Conservation (phyloP, 108 stramenopile species). For the Fistulifera pelliculosa region DNA sequence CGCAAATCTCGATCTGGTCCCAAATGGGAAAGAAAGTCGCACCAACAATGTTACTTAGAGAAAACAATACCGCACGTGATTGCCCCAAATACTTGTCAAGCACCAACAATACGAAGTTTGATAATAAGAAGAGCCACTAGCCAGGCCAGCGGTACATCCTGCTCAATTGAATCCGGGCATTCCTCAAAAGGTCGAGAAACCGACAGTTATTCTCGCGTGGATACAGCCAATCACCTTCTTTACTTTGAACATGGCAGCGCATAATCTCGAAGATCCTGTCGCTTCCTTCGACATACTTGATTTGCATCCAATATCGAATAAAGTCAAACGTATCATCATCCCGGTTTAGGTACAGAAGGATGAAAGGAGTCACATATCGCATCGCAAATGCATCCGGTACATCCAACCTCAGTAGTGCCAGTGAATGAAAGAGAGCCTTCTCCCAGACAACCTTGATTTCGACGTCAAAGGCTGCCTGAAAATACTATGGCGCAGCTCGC, state of each 20-base stretch:
- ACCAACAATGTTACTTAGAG: no score
- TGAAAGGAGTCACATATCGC: neutral
- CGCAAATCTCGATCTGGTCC: no score
- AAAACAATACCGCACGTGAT: no score
- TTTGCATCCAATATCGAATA: neutral
- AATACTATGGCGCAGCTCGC: no score
- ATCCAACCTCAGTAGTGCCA: neutral
- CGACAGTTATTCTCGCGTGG: neutral
- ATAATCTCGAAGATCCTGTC: neutral
- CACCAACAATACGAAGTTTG: neutral
- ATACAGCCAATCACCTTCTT: neutral
- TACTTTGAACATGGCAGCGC: no score
- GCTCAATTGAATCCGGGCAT: neutral
- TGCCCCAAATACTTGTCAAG: no score
- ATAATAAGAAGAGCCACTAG: neutral
- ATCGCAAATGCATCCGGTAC: neutral
- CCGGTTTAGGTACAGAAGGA: neutral
- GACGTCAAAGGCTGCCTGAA: neutral
- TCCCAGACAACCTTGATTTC: constrained; percentile 1
- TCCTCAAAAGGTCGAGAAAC: neutral
- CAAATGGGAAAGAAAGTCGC: no score
- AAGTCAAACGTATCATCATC: neutral
- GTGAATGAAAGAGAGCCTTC: neutral
- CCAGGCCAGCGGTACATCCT: neutral
- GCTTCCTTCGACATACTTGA: neutral